Conservation (phyloP, 768 basidiomycete genomes). For the Leccinellum luteum region DNA sequence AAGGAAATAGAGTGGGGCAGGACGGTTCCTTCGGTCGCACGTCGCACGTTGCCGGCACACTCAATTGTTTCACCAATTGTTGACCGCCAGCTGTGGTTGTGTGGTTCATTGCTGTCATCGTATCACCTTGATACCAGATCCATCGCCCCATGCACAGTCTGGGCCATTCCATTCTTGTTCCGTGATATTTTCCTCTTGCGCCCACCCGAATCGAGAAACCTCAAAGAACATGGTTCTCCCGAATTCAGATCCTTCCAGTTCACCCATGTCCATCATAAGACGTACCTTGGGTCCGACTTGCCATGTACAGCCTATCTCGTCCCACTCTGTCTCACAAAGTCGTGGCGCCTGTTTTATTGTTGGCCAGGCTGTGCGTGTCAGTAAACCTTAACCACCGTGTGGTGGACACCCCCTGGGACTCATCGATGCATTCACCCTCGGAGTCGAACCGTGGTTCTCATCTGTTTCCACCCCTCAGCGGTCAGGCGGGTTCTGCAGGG, state of each 20-base stretch:
- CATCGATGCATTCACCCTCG: neutral
- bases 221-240: conserved; percentile 26
- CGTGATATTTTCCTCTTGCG: conserved; percentile 20
- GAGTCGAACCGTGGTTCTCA: neutral
- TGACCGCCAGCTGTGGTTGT: conserved; percentile 7
- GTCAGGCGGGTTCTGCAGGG: neutral
- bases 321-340: conserved; percentile 9
- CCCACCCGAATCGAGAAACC: conserved; percentile 30
- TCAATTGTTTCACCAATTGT: conserved; percentile 31
- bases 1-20: conserved; percentile 26
- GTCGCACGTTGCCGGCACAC: conserved; percentile 26
- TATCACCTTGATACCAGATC: conserved; percentile 24
- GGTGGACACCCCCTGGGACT: neutral
- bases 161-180: conserved; percentile 10
- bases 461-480: neutral
- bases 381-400: conserved; percentile 23
- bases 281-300: conserved; percentile 9
- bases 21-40: conserved; percentile 14
- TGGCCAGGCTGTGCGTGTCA: conserved; percentile 4
- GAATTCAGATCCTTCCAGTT: conserved; percentile 16
- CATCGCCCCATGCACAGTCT: conserved; percentile 3
- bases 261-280: conserved; percentile 1
- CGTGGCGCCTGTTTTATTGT: conserved; percentile 20
- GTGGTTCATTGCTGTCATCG: conserved; percentile 10
- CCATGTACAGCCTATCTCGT: conserved; percentile 11